A percentile compares a stretch with the other conserved stretches of the same genome.
Conservation (phyloP, 2,329 filamentous ascomycete genomes). For the Epichloe sylvatica region DNA sequence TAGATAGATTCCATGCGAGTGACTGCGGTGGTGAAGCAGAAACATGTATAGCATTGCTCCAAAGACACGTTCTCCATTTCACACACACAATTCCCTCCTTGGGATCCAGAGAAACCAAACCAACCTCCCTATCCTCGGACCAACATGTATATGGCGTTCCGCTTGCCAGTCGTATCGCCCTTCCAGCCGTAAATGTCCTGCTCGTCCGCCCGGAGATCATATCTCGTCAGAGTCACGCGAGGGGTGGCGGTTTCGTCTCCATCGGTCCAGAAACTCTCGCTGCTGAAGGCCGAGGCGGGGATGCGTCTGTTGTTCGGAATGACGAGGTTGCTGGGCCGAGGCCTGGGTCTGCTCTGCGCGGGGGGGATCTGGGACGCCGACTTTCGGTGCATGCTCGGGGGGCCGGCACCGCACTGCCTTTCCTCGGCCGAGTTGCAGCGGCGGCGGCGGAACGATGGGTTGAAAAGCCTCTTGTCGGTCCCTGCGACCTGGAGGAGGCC, state of each 20-base stretch:
- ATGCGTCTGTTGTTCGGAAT: background rate
- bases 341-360: background rate
- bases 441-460: background rate
- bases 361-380: background rate
- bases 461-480: background rate
- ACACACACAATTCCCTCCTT: no score
- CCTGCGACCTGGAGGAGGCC: slow-evolving; percentile 1
- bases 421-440: background rate
- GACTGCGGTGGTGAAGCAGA: no score
- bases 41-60: no score
- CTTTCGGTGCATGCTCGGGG: background rate
- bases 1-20: no score
- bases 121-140: no score
- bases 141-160: background rate
- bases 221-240: slow-evolving; percentile 4
- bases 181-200: slow-evolving; percentile 3
- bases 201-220: slow-evolving; percentile 4
- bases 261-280: slow-evolving; percentile 3
- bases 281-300: background rate
- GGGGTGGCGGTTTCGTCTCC: slow-evolving; percentile 1
- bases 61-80: no score
- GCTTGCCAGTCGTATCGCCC: background rate
- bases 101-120: no score
- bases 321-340: background rate
- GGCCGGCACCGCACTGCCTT: no score